Evolutionary conservation across 2,329 filamentous ascomycete species (phyloP), one percentile per base, ranked within the genome.

Genomic region (Lecanicillium sp.): DNA sequence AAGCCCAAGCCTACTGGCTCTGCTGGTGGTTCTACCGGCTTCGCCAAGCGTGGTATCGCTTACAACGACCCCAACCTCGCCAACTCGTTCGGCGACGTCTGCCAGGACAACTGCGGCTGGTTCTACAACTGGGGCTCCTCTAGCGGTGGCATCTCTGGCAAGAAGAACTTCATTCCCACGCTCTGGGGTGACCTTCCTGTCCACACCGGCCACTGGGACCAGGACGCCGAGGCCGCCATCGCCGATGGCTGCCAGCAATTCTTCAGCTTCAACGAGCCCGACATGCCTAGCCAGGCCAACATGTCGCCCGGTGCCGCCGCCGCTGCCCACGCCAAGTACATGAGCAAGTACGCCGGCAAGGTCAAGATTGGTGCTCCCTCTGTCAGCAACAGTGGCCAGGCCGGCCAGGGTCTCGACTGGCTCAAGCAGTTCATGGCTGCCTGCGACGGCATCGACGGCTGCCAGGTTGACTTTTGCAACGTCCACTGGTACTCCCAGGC

Each of bases 251-350:
- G 71, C 47, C 72, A 66, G 45, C 66, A 70, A 49, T 58, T 85
- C 40, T 69, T 85, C 53, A 69, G 71, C 57, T 84, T 84, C 73
- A 87, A 87, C 69, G 81, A 87, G 68, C 78, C 78, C 33, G 82
- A 87, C 58, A 69, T 71, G 45, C 48, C 49, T 11, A 54, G 55
- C n/a, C 80, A 85, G 62, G 64, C 77, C 50, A 74, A 80, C 65
- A 55, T 82, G 55, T 56, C 59, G 17, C 62, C 77, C n/a, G 49
- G 50, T 5, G 55, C 52, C 2, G 78, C 77, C 29, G 78, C 76
- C n/a, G 29, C 55, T 2, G 60, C 59, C 19, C 77, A 78, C 59
- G 69, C 66, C 39, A 48, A 69, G 53, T 66, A 65, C 56, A 66
- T 83, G 65, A 71, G 73, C 62, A 65, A 66, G 17, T 79, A 71